These are phyloP conservation scores for Zizania palustris DNA, from an alignment of 202 grass and related monocot species.

Conservation along the genomic window DNA sequence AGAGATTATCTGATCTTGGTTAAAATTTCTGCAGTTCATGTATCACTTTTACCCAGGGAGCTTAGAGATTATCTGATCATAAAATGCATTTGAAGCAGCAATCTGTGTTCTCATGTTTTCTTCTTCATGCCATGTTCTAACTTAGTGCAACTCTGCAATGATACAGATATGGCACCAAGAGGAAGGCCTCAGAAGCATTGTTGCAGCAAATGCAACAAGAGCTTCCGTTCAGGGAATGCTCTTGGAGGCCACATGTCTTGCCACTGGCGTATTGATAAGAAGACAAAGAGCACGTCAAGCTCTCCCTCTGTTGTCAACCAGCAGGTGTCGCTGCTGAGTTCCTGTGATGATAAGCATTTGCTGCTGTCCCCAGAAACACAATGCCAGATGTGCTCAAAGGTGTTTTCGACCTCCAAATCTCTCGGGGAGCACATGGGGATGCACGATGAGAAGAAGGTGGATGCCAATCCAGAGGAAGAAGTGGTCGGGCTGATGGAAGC, in stretches of 20 bases:
- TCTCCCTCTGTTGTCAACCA: conserved; percentile 3
- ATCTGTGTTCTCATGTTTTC: conserved; percentile 7
- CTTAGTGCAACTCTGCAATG: neutral
- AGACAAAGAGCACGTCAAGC: conserved; percentile 16
- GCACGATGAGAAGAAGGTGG: conserved; percentile 8
- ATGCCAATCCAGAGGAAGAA: conserved; percentile 29
- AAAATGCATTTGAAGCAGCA: neutral
- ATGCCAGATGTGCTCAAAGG: conserved; percentile 26
- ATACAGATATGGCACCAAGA: conserved; percentile 33
- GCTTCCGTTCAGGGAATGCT: conserved; percentile 36
- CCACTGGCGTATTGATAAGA: conserved; percentile 3
- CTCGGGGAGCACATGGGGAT: conserved; percentile 14
- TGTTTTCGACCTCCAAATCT: conserved; percentile 30
- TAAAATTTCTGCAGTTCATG: neutral
- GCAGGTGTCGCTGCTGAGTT: conserved; percentile 12
- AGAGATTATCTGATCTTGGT: too few relatives aligned
- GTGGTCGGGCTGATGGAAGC: conserved; percentile 4
- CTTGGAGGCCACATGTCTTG: conserved; percentile 48
- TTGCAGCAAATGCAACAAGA: conserved; percentile 33
- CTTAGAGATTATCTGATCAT: neutral
- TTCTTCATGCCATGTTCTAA: conserved; percentile 25
- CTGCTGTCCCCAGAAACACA: neutral
- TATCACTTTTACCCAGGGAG: conserved; percentile 1
- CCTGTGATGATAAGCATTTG: conserved; percentile 31
- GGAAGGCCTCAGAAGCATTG: conserved; percentile 31